These are phyloP conservation scores for Atalantia buxifolia DNA, from an alignment of 345 rosid species.

Conservation along the genomic window DNA sequence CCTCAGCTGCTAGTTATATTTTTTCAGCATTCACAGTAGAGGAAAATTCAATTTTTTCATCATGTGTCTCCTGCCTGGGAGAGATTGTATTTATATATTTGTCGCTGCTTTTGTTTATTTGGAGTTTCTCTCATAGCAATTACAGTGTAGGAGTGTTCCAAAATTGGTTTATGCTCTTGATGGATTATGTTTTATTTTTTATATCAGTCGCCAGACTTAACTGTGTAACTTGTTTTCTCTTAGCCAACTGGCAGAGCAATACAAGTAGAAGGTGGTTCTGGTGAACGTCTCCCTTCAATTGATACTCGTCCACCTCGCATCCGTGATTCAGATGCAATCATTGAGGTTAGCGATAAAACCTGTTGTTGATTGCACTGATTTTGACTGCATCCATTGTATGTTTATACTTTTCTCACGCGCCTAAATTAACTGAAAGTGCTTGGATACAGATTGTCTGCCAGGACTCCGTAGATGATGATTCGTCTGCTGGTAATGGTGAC, in stretches of 20 bases:
- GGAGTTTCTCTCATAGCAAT: not conserved
- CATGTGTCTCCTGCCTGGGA: not conserved
- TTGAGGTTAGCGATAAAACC: slow-evolving; percentile 56
- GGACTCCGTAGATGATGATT: slow-evolving; percentile 53
- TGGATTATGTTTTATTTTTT: slow-evolving; percentile 3
- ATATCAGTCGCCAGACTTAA: slow-evolving; percentile 9
- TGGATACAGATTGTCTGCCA: slow-evolving; percentile 80
- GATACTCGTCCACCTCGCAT: slow-evolving; percentile 85
- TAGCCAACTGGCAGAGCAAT: slow-evolving; percentile 99
- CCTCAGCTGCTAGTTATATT: slow-evolving; percentile 18
- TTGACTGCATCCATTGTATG: slow-evolving; percentile 3
- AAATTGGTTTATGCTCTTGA: slow-evolving; percentile 1
- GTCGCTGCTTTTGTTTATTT: not conserved
- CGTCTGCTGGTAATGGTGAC: slow-evolving; percentile 43
- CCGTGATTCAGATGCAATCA: slow-evolving; percentile 94
- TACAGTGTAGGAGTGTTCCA: not conserved
- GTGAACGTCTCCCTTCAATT: slow-evolving; percentile 86
- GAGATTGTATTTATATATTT: not conserved
- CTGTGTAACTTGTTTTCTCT: slow-evolving; percentile 14
- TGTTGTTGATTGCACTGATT: slow-evolving; percentile 15
- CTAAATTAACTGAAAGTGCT: slow-evolving; percentile 26
- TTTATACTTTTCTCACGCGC: slow-evolving; percentile 9
- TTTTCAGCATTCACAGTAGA: not conserved
- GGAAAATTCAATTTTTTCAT: not conserved
- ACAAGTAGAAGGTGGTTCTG: slow-evolving; percentile 89